phyloP scores from a whole-genome alignment of 768 basidiomycete species.

The Mycena floridula region DNA sequence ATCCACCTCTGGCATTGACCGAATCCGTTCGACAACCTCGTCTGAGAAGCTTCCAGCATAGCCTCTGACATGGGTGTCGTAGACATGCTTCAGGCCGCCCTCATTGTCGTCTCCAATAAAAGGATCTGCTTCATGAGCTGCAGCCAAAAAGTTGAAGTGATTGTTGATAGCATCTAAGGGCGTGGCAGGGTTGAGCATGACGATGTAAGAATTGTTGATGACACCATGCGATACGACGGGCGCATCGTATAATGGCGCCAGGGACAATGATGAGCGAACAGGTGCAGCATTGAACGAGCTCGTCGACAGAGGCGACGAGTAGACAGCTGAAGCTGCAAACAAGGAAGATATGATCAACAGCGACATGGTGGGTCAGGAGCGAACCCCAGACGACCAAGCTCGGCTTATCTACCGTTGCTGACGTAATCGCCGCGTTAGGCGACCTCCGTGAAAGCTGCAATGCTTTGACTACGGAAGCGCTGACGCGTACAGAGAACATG shows the following conservation, averaged over 20 bases:
- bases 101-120: slow-evolving; percentile 36
- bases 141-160: slow-evolving; percentile 75
- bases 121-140: slow-evolving; percentile 50
- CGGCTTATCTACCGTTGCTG: too few relatives aligned
- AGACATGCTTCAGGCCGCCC: slow-evolving; percentile 68
- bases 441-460: too few relatives aligned
- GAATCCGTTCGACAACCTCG: slow-evolving; percentile 65
- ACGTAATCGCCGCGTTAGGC: too few relatives aligned
- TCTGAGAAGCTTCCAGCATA: slow-evolving; percentile 80
- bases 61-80: slow-evolving; percentile 64
- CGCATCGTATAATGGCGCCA: slow-evolving; percentile 57
- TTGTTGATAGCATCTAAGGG: slow-evolving; percentile 53
- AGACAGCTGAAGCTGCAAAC: slow-evolving; percentile 32
- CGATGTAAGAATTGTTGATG: slow-evolving; percentile 91
- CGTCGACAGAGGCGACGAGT: slow-evolving; percentile 48
- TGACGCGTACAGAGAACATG: too few relatives aligned
- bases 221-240: slow-evolving; percentile 61
- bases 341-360: slow-evolving; percentile 33
- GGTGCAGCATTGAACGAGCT: slow-evolving; percentile 20
- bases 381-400: too few relatives aligned
- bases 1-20: slow-evolving; percentile 82
- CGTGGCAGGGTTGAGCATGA: slow-evolving; percentile 75
- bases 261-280: slow-evolving; percentile 36
- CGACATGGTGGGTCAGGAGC: too few relatives aligned
- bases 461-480: too few relatives aligned